Conservation (phyloP, 2,329 filamentous ascomycete genomes). For the Elsinoe batatas region DNA sequence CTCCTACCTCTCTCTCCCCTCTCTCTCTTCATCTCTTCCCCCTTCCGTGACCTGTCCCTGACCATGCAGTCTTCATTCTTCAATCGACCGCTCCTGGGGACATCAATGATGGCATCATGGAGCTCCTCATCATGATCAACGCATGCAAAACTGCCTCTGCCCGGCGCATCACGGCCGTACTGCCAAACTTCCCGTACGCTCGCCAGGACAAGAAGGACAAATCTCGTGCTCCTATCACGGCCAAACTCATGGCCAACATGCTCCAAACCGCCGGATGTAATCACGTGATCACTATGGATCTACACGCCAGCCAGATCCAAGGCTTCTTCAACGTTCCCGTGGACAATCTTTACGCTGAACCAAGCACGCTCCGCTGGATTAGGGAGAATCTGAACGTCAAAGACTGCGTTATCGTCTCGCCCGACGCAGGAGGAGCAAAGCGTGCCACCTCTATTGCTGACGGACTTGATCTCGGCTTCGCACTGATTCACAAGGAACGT, state of each 20-base stretch:
- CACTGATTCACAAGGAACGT: slow-evolving; percentile 93
- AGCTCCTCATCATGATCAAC: slow-evolving; percentile 96
- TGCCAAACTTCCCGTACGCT: slow-evolving; percentile 94
- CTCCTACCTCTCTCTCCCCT: background rate
- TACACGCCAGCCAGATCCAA: slow-evolving; percentile 88
- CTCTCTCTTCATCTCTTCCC: background rate
- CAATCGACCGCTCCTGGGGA: slow-evolving; percentile 92
- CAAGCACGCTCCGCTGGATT: slow-evolving; percentile 85
- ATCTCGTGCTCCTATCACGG: slow-evolving; percentile 90
- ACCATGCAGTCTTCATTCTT: slow-evolving; percentile 70
- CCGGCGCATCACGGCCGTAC: slow-evolving; percentile 85
- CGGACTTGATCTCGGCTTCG: slow-evolving; percentile 79
- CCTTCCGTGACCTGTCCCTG: slow-evolving; percentile 20
- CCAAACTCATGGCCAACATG: slow-evolving; percentile 96
- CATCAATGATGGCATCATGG: slow-evolving; percentile 97
- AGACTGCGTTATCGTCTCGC: slow-evolving; percentile 88
- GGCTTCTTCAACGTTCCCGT: slow-evolving; percentile 86
- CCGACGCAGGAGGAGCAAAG: slow-evolving; percentile 91
- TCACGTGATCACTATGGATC: slow-evolving; percentile 91
- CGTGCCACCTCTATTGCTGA: slow-evolving; percentile 89
- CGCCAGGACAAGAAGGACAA: slow-evolving; percentile 97
- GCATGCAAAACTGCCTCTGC: slow-evolving; percentile 81
- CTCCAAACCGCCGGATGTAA: slow-evolving; percentile 88
- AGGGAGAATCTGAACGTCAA: slow-evolving; percentile 69
- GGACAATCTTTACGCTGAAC: slow-evolving; percentile 84